Conservation (phyloP, 2,329 filamentous ascomycete species). For the Teratosphaeria destructans region DNA sequence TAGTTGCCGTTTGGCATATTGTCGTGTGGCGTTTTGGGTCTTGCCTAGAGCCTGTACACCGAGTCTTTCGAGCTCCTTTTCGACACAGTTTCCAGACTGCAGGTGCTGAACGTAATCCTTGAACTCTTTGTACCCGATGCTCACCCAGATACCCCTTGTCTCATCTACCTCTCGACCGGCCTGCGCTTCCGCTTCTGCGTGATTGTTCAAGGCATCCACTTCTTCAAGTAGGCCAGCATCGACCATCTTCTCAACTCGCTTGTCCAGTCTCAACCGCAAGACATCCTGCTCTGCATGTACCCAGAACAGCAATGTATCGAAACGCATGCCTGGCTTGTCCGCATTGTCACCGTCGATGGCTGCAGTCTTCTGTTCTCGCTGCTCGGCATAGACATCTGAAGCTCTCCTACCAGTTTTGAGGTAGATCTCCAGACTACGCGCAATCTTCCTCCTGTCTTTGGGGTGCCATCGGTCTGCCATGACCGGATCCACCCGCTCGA, state of each 20-base stretch:
- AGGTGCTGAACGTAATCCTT: constrained; percentile 51
- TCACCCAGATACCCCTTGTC: constrained; percentile 84
- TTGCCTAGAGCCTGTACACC: constrained; percentile 55
- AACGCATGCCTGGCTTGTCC: constrained; percentile 31
- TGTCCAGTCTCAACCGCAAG: constrained; percentile 61
- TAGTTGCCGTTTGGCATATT: constrained; percentile 76
- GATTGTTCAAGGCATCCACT: constrained; percentile 43
- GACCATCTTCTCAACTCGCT: constrained; percentile 77
- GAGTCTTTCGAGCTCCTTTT: constrained; percentile 42
- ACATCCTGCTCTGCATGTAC: constrained; percentile 62
- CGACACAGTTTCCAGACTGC: constrained; percentile 17
- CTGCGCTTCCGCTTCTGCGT: constrained; percentile 31
- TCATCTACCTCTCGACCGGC: constrained; percentile 52
- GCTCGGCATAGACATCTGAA: constrained; percentile 78
- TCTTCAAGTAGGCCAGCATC: constrained; percentile 53
- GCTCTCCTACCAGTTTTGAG: constrained; percentile 70
- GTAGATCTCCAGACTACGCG: constrained; percentile 80
- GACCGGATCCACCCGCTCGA: constrained; percentile 71
- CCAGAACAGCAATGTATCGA: constrained; percentile 69
- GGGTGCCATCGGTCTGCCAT: constrained; percentile 94
- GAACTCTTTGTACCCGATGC: constrained; percentile 93
- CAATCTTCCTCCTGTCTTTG: constrained; percentile 82
- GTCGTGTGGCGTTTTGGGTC: constrained; percentile 72
- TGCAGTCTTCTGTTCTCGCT: constrained; percentile 29
- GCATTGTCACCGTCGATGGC: not conserved